Base-by-base conservation (phyloP, 1,284 basidiomycete species). In the Fomitopsis schrenkii region DNA sequence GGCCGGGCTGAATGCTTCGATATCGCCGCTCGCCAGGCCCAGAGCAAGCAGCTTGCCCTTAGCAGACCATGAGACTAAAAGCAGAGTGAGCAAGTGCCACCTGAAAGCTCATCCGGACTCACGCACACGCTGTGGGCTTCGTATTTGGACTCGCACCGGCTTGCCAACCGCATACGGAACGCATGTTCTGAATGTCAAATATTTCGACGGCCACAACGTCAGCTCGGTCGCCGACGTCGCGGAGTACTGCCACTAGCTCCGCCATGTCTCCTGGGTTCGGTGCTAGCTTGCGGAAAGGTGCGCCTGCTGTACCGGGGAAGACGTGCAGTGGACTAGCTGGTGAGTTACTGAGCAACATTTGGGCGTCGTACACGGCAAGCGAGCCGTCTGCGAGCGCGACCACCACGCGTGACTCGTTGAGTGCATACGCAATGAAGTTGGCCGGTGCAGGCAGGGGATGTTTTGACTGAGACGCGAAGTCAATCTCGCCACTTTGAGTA, bases 41-140 rank as follows among this genome's bases (percentile, higher is more conserved):
- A 94, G 81, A 0, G 90, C 92, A 38, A 95, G 75, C 64, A 94
- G 92, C 71, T 94, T 95, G 52, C 93, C 93, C 71, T 92, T 93
- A 2, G 91, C 87, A 2, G 93, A 94, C 93, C 93, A 95, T 22
- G 86, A 84, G 5, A 88, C 88, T 89, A 64, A 26, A 61, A 19
- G 52, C 50, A 0, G n/a, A 33, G 53, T 71, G 19, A 68, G 62
- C 62, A 38, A n/a, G 15, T 22, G 62, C 57, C 30, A 62, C 30
- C 22, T 77, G 17, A 46, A 12, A 26, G 17, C 6, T 9, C 33
- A 35, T 10, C 19, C 9, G 10, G 15, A 28, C 86, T 60, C 62
- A 91, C 58, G 54, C 28, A 62, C 61, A 57, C 61, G 85, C 79
- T 17, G 81, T 80, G 0, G 87, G 85, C 40, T 76, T 79, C 15